Percentiles rank a stretch among this genome's conserved stretches.
Evolutionary conservation across 2,329 filamentous ascomycete species (phyloP).

Genomic region (Colletotrichum acutatum): DNA sequence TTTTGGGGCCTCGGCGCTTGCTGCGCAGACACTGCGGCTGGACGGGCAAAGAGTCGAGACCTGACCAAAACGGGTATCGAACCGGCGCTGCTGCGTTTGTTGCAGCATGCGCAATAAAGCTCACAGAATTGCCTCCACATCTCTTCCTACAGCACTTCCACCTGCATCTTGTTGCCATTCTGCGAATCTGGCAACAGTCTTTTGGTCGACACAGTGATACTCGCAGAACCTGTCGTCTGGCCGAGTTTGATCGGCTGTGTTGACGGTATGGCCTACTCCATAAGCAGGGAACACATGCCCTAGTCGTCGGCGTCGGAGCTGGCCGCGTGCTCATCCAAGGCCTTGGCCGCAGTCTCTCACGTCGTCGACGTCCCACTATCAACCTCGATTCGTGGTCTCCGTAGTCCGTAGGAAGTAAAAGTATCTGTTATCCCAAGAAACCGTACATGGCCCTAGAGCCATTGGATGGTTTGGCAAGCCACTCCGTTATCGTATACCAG

Average conservation of each 20-base stretch:
- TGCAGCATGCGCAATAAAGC: conserved; percentile 15
- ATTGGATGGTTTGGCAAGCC: conserved; percentile 14
- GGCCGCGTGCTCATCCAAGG: not conserved
- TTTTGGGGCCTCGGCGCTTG: not conserved
- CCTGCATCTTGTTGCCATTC: not conserved
- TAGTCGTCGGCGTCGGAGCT: not conserved
- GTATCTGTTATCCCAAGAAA: conserved; percentile 17
- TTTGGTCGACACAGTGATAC: not conserved
- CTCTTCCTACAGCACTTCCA: not conserved
- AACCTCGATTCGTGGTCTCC: not conserved
- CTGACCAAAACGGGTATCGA: not conserved
- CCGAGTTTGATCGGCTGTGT: not conserved
- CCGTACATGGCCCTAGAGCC: not conserved
- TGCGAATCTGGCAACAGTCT: not conserved
- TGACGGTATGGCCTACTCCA: not conserved
- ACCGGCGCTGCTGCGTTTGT: conserved; percentile 2
- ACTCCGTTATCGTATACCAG: conserved; percentile 22
- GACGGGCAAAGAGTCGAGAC: not conserved
- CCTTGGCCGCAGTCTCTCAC: not conserved
- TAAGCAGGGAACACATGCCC: not conserved
- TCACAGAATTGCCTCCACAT: conserved; percentile 9
- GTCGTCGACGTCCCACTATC: not conserved
- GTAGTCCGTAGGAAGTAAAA: conserved; percentile 1
- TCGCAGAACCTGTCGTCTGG: not conserved
- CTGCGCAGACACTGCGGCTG: not conserved